A percentile compares a stretch with the other conserved stretches of the same genome.
Conservation (phyloP, 2,329 filamentous ascomycete species). For the Chaetomium sp. region DNA sequence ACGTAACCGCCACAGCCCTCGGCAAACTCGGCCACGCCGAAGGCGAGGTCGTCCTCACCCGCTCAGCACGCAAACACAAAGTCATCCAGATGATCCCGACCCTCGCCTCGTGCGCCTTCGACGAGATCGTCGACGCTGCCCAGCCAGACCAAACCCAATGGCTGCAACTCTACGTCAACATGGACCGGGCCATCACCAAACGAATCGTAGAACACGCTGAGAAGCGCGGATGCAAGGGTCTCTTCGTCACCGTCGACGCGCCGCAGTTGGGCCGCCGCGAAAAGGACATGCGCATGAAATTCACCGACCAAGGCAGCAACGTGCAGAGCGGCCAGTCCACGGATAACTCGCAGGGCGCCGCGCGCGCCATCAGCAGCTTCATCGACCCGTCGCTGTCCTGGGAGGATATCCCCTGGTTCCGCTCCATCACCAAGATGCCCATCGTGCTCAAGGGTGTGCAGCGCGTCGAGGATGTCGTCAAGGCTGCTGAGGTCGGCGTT, state of each 20-base stretch:
- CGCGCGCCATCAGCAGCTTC: constrained; percentile 89
- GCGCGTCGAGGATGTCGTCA: constrained; percentile 87
- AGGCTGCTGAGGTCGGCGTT: constrained; percentile 73
- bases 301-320: constrained; percentile 72
- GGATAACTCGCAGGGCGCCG: constrained; percentile 85
- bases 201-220: constrained; percentile 90
- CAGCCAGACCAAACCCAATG: constrained; percentile 81
- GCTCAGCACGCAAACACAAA: constrained; percentile 75
- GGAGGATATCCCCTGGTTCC: constrained; percentile 93
- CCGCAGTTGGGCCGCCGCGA: constrained; percentile 90
- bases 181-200: constrained; percentile 83
- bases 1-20: constrained; percentile 91
- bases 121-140: constrained; percentile 87
- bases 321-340: constrained; percentile 72
- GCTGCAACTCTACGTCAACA: constrained; percentile 97
- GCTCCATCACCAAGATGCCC: constrained; percentile 83
- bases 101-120: constrained; percentile 91
- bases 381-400: constrained; percentile 93
- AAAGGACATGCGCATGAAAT: constrained; percentile 96
- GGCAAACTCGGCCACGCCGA: constrained; percentile 92
- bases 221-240: constrained; percentile 80
- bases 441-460: constrained; percentile 96
- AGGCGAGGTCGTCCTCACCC: constrained; percentile 86
- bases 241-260: constrained; percentile 98
- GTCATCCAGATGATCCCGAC: constrained; percentile 99